Percentiles rank a stretch among this genome's conserved stretches.
phyloP scores from a whole-genome alignment of 2,329 filamentous ascomycete species.

The Colletotrichum sp. region DNA sequence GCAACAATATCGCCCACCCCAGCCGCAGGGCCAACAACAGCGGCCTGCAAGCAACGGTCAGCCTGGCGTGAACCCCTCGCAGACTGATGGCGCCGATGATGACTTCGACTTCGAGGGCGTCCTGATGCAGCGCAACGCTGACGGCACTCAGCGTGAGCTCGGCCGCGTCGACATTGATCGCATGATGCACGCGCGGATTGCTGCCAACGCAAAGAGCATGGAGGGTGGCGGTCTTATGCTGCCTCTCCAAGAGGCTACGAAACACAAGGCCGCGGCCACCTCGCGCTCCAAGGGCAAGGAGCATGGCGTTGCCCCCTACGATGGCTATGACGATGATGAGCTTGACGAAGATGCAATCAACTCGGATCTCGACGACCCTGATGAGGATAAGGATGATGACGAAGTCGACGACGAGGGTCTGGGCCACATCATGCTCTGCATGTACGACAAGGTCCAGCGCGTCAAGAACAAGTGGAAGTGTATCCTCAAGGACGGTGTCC shows the following conservation, averaged over 20 bases:
- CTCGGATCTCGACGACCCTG: slow-evolving; percentile 94
- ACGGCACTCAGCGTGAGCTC: slow-evolving; percentile 60
- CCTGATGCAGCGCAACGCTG: slow-evolving; percentile 60
- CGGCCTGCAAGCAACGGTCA: slow-evolving; percentile 23
- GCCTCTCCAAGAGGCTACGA: slow-evolving; percentile 64
- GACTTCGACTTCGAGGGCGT: slow-evolving; percentile 62
- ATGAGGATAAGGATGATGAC: slow-evolving; percentile 83
- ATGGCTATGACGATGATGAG: slow-evolving; percentile 69
- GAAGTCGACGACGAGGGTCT: slow-evolving; percentile 86
- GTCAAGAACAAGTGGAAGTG: slow-evolving; percentile 99
- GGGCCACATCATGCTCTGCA: slow-evolving; percentile 95
- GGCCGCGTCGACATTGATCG: slow-evolving; percentile 70
- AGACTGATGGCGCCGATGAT: slow-evolving; percentile 78
- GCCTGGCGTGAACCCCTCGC: slow-evolving; percentile 32
- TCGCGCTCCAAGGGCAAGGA: slow-evolving; percentile 22
- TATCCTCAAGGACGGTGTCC: slow-evolving; percentile 92
- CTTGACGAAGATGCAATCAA: slow-evolving; percentile 96
- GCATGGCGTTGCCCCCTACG: slow-evolving; percentile 54
- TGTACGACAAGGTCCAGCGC: slow-evolving; percentile 98
- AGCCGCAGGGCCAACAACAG: slow-evolving; percentile 35
- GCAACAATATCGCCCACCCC: slow-evolving; percentile 27
- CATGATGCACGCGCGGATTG: slow-evolving; percentile 72
- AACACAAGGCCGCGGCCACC: slow-evolving; percentile 31
- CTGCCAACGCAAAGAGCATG: slow-evolving; percentile 69
- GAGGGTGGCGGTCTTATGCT: slow-evolving; percentile 80